Evolutionary conservation across 306 rosid genomes (phyloP), one percentile per base, ranked within the genome.

Genomic region (Cicer judaicum): DNA sequence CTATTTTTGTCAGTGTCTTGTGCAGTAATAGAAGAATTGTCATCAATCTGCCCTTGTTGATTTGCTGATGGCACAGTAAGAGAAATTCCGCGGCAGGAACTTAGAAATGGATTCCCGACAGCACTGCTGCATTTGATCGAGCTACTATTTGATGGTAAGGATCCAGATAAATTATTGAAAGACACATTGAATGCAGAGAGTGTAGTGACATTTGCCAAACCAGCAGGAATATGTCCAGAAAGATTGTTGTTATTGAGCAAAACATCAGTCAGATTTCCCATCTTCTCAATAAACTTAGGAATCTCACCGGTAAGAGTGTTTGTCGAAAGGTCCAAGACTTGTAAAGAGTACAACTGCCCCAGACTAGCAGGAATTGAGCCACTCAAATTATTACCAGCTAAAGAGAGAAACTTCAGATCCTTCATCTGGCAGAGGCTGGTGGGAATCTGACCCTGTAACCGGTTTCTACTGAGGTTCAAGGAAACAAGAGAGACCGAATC

Each of bases 131-230:
- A 93, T 42, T 88, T 93, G 70, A 60, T 60, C 18, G 13, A 36
- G 66, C 66, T 60, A 13, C 66, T 60, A 13, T 85, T 75, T 10
- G 78, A 80, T 5, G 98, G 97, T 72, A 93, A 75, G 10, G 85
- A 89, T 53, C 98, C 98, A 55, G 98, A 91, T 73, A 93, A 73
- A 86, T 93, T 91, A 76, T 93, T 93, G 97, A 85, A 93, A 11
- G 98, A 91, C 81, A 93, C 92, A 57, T 91, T 91, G 72, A 93
- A 91, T 16, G 83, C 76, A 2, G 87, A 85, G 71, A 93, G 98
- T 0, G 89, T 80, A 15, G 86, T 74, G 70, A 89, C 79, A 84
- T 89, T 84, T 38, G 89, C 98, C 85, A 93, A 85, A 65, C 88
- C 97, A 34, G 85, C 72, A 49, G 98, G 98, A 75, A 93, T 85